phyloP scores from a whole-genome alignment of 352 stramenopile species.

The Globisporangium cederbergense region DNA sequence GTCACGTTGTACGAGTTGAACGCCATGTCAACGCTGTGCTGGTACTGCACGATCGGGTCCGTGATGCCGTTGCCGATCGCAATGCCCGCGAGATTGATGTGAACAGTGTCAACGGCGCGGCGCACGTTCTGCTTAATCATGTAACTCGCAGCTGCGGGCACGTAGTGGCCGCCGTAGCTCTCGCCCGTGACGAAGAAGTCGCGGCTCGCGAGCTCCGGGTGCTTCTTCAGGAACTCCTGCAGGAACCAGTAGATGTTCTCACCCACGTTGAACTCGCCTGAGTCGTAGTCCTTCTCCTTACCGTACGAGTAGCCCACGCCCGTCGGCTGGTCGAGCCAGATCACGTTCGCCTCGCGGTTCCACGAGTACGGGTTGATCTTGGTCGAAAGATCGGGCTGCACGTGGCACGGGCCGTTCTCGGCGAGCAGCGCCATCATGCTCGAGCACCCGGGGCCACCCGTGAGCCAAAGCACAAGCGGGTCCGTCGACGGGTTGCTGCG shows the following conservation, averaged over 20 bases:
- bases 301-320: constrained; percentile 32
- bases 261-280: constrained; percentile 28
- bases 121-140: constrained; percentile 23
- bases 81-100: constrained; percentile 49
- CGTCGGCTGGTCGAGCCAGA: constrained; percentile 30
- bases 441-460: constrained; percentile 37
- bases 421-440: constrained; percentile 31
- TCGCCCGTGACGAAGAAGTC: constrained; percentile 40
- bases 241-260: constrained; percentile 49
- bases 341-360: constrained; percentile 36
- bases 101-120: constrained; percentile 8
- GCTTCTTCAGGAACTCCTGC: constrained; percentile 31
- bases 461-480: constrained; percentile 51
- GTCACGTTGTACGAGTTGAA: constrained; percentile 73
- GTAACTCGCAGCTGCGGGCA: constrained; percentile 30
- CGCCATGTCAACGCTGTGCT: constrained; percentile 66
- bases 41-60: constrained; percentile 60
- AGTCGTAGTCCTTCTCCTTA: constrained; percentile 21
- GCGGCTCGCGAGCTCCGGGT: constrained; percentile 33
- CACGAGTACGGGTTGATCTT: constrained; percentile 36
- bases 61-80: constrained; percentile 80
- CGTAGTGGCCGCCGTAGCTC: constrained; percentile 41
- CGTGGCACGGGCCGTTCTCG: constrained; percentile 41
- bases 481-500: constrained; percentile 22
- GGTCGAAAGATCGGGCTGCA: constrained; percentile 25